phyloP scores from a whole-genome alignment of 2,329 filamentous ascomycete genomes.

The Paramyrothecium sp. region DNA sequence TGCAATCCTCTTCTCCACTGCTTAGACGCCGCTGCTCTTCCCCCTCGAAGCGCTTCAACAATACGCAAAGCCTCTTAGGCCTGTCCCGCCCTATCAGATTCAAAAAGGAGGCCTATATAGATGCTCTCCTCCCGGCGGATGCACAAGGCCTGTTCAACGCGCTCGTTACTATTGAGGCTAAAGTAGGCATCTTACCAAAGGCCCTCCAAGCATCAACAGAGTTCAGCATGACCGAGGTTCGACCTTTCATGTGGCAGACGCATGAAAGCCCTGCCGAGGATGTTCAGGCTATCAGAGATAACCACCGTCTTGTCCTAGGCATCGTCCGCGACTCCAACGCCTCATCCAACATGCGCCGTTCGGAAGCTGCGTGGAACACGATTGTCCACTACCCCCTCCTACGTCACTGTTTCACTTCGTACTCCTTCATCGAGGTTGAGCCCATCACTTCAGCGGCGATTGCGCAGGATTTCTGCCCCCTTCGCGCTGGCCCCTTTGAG shows the following conservation, averaged over 20 bases:
- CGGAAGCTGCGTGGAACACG: slow-evolving; percentile 8
- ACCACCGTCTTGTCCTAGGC: neutral
- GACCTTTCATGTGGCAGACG: slow-evolving; percentile 3
- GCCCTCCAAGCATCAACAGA: neutral
- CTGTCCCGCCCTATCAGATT: slow-evolving; percentile 2
- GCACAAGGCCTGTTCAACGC: slow-evolving; percentile 3
- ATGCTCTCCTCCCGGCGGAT: slow-evolving; percentile 3
- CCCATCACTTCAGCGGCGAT: slow-evolving; percentile 8
- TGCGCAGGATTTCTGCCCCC: slow-evolving; percentile 4
- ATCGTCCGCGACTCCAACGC: slow-evolving; percentile 3
- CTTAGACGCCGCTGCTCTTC: neutral
- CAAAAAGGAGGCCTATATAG: neutral
- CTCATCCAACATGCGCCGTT: slow-evolving; percentile 3
- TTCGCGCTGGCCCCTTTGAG: neutral
- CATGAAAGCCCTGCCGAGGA: neutral
- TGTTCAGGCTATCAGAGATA: neutral
- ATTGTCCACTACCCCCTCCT: slow-evolving; percentile 6
- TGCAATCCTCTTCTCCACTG: neutral
- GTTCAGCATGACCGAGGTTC: neutral
- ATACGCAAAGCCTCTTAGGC: neutral
- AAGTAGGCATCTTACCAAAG: slow-evolving; percentile 2
- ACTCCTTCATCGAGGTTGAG: slow-evolving; percentile 3
- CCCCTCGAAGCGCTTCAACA: slow-evolving; percentile 3
- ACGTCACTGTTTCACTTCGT: neutral
- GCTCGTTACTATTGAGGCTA: neutral